A percentile compares a stretch with the other conserved stretches of the same genome.
phyloP scores from a whole-genome alignment of 768 basidiomycete species.

The Termitomyces eurrhizus region DNA sequence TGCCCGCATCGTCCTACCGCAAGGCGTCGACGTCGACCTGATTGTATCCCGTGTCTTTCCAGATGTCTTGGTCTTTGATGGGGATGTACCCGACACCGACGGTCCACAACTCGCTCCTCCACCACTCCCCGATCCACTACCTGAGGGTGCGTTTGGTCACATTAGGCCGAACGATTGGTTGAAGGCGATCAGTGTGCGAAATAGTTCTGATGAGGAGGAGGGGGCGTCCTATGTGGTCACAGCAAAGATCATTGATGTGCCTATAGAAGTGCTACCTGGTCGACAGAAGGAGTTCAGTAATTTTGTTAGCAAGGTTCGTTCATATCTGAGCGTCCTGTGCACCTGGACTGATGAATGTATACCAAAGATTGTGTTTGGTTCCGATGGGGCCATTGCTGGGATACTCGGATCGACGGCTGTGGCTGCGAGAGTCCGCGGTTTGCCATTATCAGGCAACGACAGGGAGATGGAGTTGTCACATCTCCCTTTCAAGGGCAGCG shows the following conservation, averaged over 20 bases:
- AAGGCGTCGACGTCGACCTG: constrained; percentile 62
- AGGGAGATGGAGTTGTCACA: constrained; percentile 56
- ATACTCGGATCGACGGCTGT: constrained; percentile 64
- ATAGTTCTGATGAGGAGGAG: constrained; percentile 39
- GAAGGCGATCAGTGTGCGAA: constrained; percentile 34
- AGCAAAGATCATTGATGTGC: constrained; percentile 69
- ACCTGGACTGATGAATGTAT: constrained; percentile 2
- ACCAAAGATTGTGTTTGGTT: constrained; percentile 62
- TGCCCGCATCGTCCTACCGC: constrained; percentile 63
- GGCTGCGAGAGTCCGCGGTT: constrained; percentile 51
- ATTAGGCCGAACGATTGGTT: constrained; percentile 74
- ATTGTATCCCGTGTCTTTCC: constrained; percentile 64
- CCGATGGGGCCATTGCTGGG: constrained; percentile 64
- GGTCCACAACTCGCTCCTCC: constrained; percentile 28
- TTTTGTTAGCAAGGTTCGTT: constrained; percentile 69
- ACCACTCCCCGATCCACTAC: constrained; percentile 63
- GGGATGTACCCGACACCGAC: constrained; percentile 44
- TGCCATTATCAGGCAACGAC: constrained; percentile 41
- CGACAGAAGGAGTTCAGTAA: constrained; percentile 71
- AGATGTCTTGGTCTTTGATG: constrained; percentile 77
- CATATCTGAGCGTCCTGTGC: not conserved
- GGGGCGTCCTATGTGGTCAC: constrained; percentile 56
- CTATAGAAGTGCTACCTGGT: constrained; percentile 74
- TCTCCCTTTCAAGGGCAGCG: constrained; percentile 64
- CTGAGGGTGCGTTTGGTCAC: constrained; percentile 70